A percentile compares a stretch with the other conserved stretches of the same genome.
These are phyloP conservation scores for Rhynchospora pubera DNA, from an alignment of 176 grass and related monocot species.

Conservation along the genomic window DNA sequence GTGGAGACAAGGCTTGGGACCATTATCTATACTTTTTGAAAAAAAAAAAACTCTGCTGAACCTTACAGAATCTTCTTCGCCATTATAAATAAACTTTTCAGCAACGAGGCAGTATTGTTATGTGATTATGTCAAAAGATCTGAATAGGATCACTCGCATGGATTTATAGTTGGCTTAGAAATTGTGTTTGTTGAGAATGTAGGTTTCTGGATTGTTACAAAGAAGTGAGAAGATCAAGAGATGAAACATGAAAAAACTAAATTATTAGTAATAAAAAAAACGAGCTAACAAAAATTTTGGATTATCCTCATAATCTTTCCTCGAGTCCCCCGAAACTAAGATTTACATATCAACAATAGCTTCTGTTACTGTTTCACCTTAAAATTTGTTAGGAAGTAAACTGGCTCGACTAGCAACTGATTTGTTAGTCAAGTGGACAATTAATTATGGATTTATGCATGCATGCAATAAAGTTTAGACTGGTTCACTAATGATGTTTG, in stretches of 20 bases:
- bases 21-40: background rate
- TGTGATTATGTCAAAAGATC: background rate
- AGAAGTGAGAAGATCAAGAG: background rate
- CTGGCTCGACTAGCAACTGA: background rate
- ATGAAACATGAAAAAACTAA: background rate
- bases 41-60: background rate
- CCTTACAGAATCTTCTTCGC: too few relatives aligned
- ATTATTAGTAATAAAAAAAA: background rate
- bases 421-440: background rate
- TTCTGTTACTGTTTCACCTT: too few relatives aligned
- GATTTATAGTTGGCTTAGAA: background rate
- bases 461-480: slow-evolving; percentile 27
- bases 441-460: slow-evolving; percentile 32
- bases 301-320: background rate
- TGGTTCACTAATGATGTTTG: slow-evolving; percentile 25
- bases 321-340: background rate
- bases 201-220: background rate
- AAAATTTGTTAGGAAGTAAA: too few relatives aligned
- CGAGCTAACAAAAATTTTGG: background rate
- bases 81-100: too few relatives aligned
- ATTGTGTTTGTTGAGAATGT: background rate
- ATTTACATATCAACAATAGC: background rate
- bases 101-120: background rate
- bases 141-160: background rate
- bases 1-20: too few relatives aligned